Evolutionary conservation across 2,329 filamentous ascomycete species (phyloP).

Genomic region (Fusarium sp.): DNA sequence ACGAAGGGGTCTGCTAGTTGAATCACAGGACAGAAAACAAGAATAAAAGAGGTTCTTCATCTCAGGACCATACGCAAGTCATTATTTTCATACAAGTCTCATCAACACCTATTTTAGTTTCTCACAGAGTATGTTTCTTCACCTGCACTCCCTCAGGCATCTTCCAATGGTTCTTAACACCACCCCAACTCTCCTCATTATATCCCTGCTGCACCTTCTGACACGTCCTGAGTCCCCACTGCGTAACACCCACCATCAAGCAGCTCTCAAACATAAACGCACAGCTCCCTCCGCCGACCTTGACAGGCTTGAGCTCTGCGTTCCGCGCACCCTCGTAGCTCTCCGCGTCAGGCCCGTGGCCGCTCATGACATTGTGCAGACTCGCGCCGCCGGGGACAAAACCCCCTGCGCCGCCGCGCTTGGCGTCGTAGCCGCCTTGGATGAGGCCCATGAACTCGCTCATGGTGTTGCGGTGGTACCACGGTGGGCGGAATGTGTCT

Average conservation of each 20-base stretch:
- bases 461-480: constrained; percentile 79
- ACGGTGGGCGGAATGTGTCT: constrained; percentile 78
- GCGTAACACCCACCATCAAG: constrained; percentile 78
- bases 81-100: not conserved
- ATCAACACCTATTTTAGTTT: constrained; percentile 13
- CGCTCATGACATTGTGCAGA: constrained; percentile 79
- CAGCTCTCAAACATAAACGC: constrained; percentile 79
- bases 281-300: constrained; percentile 72
- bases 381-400: constrained; percentile 72
- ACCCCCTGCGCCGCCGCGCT: constrained; percentile 65
- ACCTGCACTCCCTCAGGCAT: constrained; percentile 55
- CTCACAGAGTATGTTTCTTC: constrained; percentile 40
- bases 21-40: not conserved
- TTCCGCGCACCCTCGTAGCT: constrained; percentile 69
- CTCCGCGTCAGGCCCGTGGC: constrained; percentile 71
- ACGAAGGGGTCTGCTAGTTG: not conserved
- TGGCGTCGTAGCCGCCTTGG: constrained; percentile 71
- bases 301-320: constrained; percentile 65
- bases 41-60: not conserved
- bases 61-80: not conserved
- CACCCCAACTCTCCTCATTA: constrained; percentile 84
- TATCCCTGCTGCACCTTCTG: constrained; percentile 74
- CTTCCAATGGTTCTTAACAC: constrained; percentile 73
- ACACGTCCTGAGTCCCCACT: constrained; percentile 75
- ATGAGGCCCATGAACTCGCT: constrained; percentile 75